Evolutionary conservation across 768 basidiomycete species (phyloP), one percentile per base, ranked within the genome.

Genomic region (Suillus hirtellus): DNA sequence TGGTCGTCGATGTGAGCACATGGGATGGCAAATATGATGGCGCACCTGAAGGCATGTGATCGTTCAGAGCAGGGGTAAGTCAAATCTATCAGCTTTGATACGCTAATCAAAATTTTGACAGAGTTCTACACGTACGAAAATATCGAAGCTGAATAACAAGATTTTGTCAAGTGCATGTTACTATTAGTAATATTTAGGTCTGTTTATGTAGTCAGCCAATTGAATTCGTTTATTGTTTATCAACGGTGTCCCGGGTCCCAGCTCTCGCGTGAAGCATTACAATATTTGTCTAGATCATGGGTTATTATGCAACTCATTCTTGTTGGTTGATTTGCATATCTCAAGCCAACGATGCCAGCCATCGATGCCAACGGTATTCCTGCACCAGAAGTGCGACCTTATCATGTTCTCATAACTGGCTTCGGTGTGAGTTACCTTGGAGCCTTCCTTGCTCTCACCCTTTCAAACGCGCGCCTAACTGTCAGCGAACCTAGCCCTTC

Each of bases 351-450:
- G 52, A 79, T 81, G 79, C 73, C 77, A 55, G 67, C 67, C 24
- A 60, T 78, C 62, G 71, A 72, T 64, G 62, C 67, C 53, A 31
- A 47, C 50, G 46, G 67, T 47, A 54, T 66, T 56, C 65, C 71
- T 55, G 34, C 67, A 35, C 63, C 72, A 44, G 71, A 75, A 59
- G 70, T 76, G 59, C 72, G 76, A 50, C 76, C 78, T 5, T 80
- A 81, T 65, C 74, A 70, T 66, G 82, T 84, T 21, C 78, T 84
- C 53, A 69, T 84, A 55, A 84, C 83, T 35, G 83, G 83, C 55
- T 84, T 84, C 73, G 83, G 83, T 67, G 83, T 84, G 72, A 78
- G 83, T 79, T 60, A 65, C 34, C 65, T 65, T 44, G 66, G 64
- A 60, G 67, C 68, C 68, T 61, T 63, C 38, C 65, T 65, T 21